These are phyloP conservation scores for Termitomyces sp. DNA, from an alignment of 768 basidiomycete species.

Conservation along the genomic window DNA sequence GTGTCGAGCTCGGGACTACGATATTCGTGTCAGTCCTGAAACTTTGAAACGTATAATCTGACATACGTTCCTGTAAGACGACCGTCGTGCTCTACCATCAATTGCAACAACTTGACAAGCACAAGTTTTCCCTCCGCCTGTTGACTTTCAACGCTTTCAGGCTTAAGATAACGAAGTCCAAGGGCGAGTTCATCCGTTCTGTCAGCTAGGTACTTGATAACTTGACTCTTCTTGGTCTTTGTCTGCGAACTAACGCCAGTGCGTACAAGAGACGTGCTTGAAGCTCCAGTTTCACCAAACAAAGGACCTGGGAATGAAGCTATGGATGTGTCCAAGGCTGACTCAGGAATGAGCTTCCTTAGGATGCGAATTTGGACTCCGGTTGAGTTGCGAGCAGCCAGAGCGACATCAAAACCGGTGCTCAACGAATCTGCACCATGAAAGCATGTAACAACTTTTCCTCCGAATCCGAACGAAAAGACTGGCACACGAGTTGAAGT, in stretches of 20 bases:
- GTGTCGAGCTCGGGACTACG: slow-evolving; percentile 56
- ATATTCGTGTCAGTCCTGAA: not conserved
- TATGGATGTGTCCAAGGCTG: slow-evolving; percentile 47
- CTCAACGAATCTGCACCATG: slow-evolving; percentile 60
- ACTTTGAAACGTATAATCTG: not conserved
- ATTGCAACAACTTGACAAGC: slow-evolving; percentile 65
- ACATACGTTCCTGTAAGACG: slow-evolving; percentile 80
- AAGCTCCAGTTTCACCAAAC: slow-evolving; percentile 66
- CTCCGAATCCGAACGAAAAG: slow-evolving; percentile 91
- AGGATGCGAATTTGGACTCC: slow-evolving; percentile 63
- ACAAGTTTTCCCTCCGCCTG: slow-evolving; percentile 72
- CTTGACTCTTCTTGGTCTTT: slow-evolving; percentile 81
- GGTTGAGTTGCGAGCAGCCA: slow-evolving; percentile 65
- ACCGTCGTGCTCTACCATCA: slow-evolving; percentile 89
- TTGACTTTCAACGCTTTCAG: slow-evolving; percentile 44
- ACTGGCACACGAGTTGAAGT: slow-evolving; percentile 71
- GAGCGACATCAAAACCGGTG: slow-evolving; percentile 73
- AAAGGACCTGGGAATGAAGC: slow-evolving; percentile 82
- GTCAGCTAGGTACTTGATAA: slow-evolving; percentile 71
- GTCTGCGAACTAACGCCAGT: slow-evolving; percentile 54
- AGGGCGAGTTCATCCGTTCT: slow-evolving; percentile 72
- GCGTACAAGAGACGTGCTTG: slow-evolving; percentile 63
- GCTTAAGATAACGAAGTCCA: slow-evolving; percentile 64
- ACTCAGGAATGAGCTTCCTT: slow-evolving; percentile 64
- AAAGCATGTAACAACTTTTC: slow-evolving; percentile 85